A percentile compares a stretch with the other conserved stretches of the same genome.
Conservation (phyloP, 768 basidiomycete genomes). For the Paxillus involutus region DNA sequence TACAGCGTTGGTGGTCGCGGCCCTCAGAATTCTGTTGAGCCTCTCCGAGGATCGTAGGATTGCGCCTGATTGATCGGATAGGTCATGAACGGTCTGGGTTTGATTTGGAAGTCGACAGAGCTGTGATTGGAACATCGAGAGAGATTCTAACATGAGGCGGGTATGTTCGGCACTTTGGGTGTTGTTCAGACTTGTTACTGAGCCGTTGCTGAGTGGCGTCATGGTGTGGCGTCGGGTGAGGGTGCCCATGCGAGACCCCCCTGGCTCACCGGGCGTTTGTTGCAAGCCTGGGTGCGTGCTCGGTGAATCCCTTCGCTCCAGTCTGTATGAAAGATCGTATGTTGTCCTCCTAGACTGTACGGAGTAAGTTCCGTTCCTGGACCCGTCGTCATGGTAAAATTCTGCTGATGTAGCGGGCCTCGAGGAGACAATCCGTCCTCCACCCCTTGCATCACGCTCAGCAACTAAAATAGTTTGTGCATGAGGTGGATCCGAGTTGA, state of each 20-base stretch:
- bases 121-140: conserved; percentile 69
- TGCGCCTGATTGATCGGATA: conserved; percentile 59
- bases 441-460: conserved; percentile 23
- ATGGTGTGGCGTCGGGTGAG: conserved; percentile 11
- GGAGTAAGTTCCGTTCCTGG: conserved; percentile 11
- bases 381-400: conserved; percentile 34
- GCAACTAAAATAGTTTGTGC: conserved; percentile 10
- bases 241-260: conserved; percentile 10
- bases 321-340: conserved; percentile 26
- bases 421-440: conserved; percentile 15
- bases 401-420: conserved; percentile 55
- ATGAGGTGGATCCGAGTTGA: conserved; percentile 27
- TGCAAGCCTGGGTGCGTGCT: conserved; percentile 8
- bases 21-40: conserved; percentile 60
- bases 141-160: conserved; percentile 66
- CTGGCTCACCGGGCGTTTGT: conserved; percentile 18
- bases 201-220: conserved; percentile 18
- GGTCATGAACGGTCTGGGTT: conserved; percentile 47
- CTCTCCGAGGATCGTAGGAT: conserved; percentile 67
- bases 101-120: conserved; percentile 54
- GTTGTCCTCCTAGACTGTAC: conserved; percentile 22
- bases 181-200: conserved; percentile 7
- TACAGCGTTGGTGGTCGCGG: conserved; percentile 56
- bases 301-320: conserved; percentile 15
- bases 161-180: conserved; percentile 54